Evolutionary conservation across 1,284 basidiomycete species (phyloP).

Genomic region (Cutaneotrichosporon arboriforme): DNA sequence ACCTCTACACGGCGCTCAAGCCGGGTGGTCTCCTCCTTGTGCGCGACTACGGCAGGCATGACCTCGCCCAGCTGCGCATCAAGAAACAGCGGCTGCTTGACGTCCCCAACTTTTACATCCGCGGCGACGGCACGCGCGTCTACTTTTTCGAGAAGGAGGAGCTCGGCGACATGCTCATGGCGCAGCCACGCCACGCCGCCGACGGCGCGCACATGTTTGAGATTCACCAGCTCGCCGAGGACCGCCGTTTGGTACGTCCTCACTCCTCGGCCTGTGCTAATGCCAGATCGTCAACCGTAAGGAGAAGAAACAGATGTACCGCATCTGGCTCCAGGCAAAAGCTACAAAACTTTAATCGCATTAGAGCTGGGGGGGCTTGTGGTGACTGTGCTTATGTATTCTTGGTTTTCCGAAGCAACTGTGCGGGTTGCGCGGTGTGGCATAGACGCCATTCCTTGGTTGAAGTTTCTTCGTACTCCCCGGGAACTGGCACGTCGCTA

Average conservation of each 20-base stretch:
- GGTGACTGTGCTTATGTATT: neutral
- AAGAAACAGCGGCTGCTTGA: slow-evolving; percentile 81
- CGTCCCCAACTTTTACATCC: slow-evolving; percentile 88
- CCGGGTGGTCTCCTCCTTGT: slow-evolving; percentile 79
- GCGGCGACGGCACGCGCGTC: slow-evolving; percentile 93
- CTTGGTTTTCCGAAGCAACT: too few species aligned
- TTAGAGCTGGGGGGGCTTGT: too few species aligned
- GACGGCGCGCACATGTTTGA: slow-evolving; percentile 54
- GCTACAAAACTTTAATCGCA: slow-evolving; percentile 55
- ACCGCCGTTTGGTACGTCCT: slow-evolving; percentile 61
- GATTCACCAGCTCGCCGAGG: slow-evolving; percentile 72
- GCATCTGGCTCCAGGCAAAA: slow-evolving; percentile 89
- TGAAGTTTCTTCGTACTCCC: too few species aligned
- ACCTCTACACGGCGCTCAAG: slow-evolving; percentile 82
- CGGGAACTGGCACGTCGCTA: too few species aligned
- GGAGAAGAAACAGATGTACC: slow-evolving; percentile 87
- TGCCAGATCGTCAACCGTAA: slow-evolving; percentile 74
- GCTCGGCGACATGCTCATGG: slow-evolving; percentile 70
- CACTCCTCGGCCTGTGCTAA: neutral
- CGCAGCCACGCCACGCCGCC: slow-evolving; percentile 41
- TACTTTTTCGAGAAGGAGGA: slow-evolving; percentile 90
- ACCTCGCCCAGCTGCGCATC: slow-evolving; percentile 89
- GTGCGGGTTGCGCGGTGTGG: too few species aligned
- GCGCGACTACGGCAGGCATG: slow-evolving; percentile 92
- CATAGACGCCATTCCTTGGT: too few species aligned